These are phyloP conservation scores for Picea sitchensis DNA, from an alignment of 75 land plant species.

Conservation along the genomic window DNA sequence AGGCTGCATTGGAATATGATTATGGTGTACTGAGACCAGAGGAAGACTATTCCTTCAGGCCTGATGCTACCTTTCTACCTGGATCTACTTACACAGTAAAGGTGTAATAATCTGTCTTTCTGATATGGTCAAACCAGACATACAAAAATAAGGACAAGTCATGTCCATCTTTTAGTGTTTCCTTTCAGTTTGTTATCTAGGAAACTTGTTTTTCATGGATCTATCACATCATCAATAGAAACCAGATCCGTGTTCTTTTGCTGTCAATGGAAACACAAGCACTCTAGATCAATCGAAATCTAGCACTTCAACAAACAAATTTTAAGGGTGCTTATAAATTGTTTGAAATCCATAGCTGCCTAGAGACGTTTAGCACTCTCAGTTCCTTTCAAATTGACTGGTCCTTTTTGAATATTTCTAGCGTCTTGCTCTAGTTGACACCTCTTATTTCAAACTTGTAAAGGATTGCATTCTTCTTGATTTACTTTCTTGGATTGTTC, in stretches of 20 bases:
- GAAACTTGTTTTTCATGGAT: too few species aligned
- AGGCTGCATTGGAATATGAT: constrained; percentile 34
- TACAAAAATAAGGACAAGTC: neutral
- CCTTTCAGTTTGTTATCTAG: too few species aligned
- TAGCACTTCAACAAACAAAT: neutral
- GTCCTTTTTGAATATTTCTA: neutral
- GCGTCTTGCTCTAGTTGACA: neutral
- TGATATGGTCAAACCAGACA: neutral
- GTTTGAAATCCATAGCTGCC: neutral
- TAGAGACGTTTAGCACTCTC: neutral
- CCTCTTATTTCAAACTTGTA: neutral
- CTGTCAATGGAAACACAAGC: too few species aligned
- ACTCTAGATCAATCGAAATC: neutral
- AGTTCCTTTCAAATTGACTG: neutral
- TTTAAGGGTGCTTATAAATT: neutral
- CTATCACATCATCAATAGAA: too few species aligned
- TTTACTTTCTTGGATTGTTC: neutral
- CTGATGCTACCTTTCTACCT: constrained; percentile 34
- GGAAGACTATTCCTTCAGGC: constrained; percentile 44
- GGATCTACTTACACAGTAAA: constrained; percentile 23
- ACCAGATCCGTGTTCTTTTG: too few species aligned
- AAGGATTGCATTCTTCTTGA: neutral
- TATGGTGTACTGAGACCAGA: constrained; percentile 25
- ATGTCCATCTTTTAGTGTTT: neutral
- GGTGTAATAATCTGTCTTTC: neutral